Conservation (phyloP, 78 protist species). For the Dictyostelium intermedium region DNA sequence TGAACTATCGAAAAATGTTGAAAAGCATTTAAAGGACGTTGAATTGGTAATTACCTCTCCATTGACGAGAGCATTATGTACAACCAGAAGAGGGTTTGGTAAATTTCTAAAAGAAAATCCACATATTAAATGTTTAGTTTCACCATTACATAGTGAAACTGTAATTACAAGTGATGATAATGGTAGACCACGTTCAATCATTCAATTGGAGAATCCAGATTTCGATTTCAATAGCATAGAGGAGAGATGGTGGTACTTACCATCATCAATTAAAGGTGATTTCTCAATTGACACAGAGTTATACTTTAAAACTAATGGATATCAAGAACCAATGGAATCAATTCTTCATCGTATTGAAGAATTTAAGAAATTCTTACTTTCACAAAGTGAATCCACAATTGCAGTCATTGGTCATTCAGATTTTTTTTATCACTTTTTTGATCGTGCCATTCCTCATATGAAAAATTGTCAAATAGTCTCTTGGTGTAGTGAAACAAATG, state of each 20-base stretch:
- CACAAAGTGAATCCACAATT: neutral
- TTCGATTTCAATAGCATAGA: slow-evolving; percentile 13
- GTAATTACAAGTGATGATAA: slow-evolving; percentile 54
- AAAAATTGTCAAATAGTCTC: slow-evolving; percentile 38
- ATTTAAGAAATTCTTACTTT: slow-evolving; percentile 13
- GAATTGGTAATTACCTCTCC: slow-evolving; percentile 37
- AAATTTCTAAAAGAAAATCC: neutral
- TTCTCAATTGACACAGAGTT: slow-evolving; percentile 26
- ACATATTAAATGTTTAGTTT: neutral
- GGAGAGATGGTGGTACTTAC: slow-evolving; percentile 68
- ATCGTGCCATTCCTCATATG: slow-evolving; percentile 2
- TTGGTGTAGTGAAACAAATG: slow-evolving; percentile 18
- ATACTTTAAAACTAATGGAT: slow-evolving; percentile 56
- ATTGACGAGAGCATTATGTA: slow-evolving; percentile 50
- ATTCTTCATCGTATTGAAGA: neutral
- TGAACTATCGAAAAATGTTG: neutral
- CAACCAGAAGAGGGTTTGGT: slow-evolving; percentile 53
- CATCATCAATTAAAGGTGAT: slow-evolving; percentile 25
- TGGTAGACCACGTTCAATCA: slow-evolving; percentile 28
- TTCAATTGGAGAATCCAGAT: slow-evolving; percentile 30
- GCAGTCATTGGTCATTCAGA: slow-evolving; percentile 67
- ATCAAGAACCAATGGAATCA: slow-evolving; percentile 16
- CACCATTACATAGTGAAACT: slow-evolving; percentile 5
- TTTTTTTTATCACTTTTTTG: slow-evolving; percentile 26
- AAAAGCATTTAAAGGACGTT: neutral